phyloP scores from a whole-genome alignment of 176 grass and related monocot genomes.

The Eragrostis curvula region DNA sequence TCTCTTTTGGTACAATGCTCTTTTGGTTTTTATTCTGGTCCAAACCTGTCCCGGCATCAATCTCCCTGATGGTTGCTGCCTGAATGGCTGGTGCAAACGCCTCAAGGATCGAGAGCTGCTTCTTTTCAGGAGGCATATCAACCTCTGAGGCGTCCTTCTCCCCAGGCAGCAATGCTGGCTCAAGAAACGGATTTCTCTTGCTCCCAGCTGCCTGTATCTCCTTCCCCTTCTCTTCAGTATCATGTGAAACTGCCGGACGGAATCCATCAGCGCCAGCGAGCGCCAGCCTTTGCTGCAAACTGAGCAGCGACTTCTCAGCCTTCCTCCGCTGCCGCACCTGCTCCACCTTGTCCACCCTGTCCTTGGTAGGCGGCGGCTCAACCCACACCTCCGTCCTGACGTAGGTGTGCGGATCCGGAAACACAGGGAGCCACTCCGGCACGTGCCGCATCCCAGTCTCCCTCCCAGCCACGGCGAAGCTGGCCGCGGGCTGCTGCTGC shows the following conservation, averaged over 20 bases:
- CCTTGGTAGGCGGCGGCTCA: constrained; percentile 47
- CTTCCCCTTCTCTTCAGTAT: constrained; percentile 57
- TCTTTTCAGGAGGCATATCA: constrained; percentile 43
- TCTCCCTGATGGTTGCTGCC: constrained; percentile 46
- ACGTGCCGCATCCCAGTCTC: constrained; percentile 62
- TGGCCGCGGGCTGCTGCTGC: not conserved
- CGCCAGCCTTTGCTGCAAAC: constrained; percentile 70
- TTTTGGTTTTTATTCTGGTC: constrained; percentile 48
- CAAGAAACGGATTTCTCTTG: constrained; percentile 76
- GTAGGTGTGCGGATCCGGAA: constrained; percentile 74
- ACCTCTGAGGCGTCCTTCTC: constrained; percentile 67
- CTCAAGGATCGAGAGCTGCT: constrained; percentile 66
- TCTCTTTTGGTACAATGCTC: constrained; percentile 61
- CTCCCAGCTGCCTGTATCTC: constrained; percentile 48
- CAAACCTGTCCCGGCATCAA: constrained; percentile 48
- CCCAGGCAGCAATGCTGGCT: constrained; percentile 51
- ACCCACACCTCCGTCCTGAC: constrained; percentile 55
- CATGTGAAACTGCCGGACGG: constrained; percentile 2
- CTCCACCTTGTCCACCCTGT: constrained; percentile 59
- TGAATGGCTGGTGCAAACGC: constrained; percentile 77
- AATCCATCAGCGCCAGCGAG: constrained; percentile 49
- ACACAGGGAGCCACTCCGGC: constrained; percentile 73
- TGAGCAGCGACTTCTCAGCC: constrained; percentile 79
- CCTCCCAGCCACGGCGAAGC: constrained; percentile 37
- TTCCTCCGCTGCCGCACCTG: constrained; percentile 66